Evolutionary conservation across 2,329 filamentous ascomycete genomes (phyloP).

Genomic region (Chaetomium globosum): DNA sequence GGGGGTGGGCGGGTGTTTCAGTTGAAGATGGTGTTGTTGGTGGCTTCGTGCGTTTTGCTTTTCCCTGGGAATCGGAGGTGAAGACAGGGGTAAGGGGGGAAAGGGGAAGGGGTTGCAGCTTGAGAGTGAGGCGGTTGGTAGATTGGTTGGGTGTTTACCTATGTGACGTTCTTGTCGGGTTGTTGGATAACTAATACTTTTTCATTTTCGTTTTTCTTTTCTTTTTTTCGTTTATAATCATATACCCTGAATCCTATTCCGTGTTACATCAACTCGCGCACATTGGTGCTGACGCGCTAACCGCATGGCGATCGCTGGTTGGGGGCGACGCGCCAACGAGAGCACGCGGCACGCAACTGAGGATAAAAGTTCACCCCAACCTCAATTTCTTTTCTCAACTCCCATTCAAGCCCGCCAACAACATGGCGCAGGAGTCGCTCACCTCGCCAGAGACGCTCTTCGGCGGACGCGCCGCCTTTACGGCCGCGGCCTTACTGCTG

Average conservation of each 20-base stretch:
- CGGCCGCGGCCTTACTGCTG: conserved; percentile 7
- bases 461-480: conserved; percentile 1
- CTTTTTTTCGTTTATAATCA: neutral
- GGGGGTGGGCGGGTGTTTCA: too few relatives aligned
- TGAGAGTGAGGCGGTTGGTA: too few relatives aligned
- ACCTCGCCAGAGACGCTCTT: neutral
- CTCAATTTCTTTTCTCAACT: neutral
- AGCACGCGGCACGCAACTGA: neutral
- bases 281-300: neutral
- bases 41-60: too few relatives aligned
- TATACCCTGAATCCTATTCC: neutral
- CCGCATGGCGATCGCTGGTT: neutral
- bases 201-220: neutral
- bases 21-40: too few relatives aligned
- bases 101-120: too few relatives aligned
- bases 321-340: neutral
- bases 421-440: conserved; percentile 2
- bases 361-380: neutral
- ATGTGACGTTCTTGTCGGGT: neutral
- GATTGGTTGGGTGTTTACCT: too few relatives aligned
- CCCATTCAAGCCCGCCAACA: neutral
- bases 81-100: too few relatives aligned
- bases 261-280: neutral
- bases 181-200: neutral
- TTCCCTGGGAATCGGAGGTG: too few relatives aligned